Evolutionary conservation across 2,329 filamentous ascomycete genomes (phyloP), one percentile per base, ranked within the genome.

Genomic region (Rugonectria rugulosa): DNA sequence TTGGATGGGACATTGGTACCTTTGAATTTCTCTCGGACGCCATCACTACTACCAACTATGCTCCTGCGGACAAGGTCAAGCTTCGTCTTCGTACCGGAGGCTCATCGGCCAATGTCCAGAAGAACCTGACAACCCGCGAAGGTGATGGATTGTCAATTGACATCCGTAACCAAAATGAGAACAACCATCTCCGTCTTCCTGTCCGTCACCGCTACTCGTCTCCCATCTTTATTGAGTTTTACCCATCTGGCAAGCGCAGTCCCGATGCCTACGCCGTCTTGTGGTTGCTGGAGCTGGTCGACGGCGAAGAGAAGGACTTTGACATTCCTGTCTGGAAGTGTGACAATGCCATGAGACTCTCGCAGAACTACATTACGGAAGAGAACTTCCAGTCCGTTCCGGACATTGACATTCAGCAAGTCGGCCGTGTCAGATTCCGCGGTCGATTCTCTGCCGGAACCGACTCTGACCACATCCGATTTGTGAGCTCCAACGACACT

Each of bases 1-100:
- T 97, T 5, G 92, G 94, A 9, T 98, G 94, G 91, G 92, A 97
- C 57, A 91, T 98, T 37, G 95, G 95, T 29, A 97, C 94, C 0
- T 97, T 98, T 68, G 89, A 97, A 68, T 96, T 98, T 70, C 77
- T 83, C 0, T 91, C 88, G 0, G 82, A 91, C 43, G 82, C 80
- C 14, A 87, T 98, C 41, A 81, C 82, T 0, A 86, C 89, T 0
- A 75, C 81, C 12, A 81, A 81, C 42, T 92, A 89, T 66, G 77
- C 80, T 1, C 83, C 86, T 5, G 73, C 81, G 32, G 76, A 85
- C 37, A 92, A 91, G 69, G 80, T 92, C 14, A 94, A 92, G 73
- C 77, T 98, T 37, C 87, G 85, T 65, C 74, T 96, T 64, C 84
- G 92, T 29, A 98, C 94, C 8, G 93, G 93, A 48, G 94, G 94